These are phyloP conservation scores for Onygena corvina DNA, from an alignment of 2,329 filamentous ascomycete species.

Conservation along the genomic window DNA sequence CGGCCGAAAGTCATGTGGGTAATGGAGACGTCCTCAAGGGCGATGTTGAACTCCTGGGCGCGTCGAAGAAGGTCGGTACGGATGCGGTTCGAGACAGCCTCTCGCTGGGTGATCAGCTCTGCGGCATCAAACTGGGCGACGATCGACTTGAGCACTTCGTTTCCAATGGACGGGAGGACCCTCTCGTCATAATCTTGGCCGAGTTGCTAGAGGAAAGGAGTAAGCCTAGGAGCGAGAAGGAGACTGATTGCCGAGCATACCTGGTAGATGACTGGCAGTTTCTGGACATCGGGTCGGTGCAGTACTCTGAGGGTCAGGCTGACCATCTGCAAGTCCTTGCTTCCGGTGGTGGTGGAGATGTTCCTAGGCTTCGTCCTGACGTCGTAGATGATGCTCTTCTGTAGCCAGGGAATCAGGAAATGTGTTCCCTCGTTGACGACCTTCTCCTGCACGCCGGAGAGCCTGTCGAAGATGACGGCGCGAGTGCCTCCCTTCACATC, in stretches of 20 bases:
- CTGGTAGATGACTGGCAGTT: conserved; percentile 96
- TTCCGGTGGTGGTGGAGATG: conserved; percentile 92
- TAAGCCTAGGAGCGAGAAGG: not conserved
- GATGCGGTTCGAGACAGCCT: conserved; percentile 92
- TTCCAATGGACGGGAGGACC: conserved; percentile 95
- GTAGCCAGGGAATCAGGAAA: conserved; percentile 90
- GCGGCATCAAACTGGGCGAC: conserved; percentile 98
- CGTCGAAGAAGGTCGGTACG: conserved; percentile 82
- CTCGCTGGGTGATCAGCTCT: conserved; percentile 96
- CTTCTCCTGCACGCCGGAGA: conserved; percentile 81
- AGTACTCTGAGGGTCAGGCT: conserved; percentile 92
- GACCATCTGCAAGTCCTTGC: conserved; percentile 99
- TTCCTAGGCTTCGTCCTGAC: conserved; percentile 95
- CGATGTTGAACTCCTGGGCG: conserved; percentile 95
- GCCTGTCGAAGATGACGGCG: conserved; percentile 93
- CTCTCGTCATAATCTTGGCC: conserved; percentile 97
- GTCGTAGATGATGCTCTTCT: conserved; percentile 89
- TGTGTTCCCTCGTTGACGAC: conserved; percentile 95
- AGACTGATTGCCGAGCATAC: conserved; percentile 43
- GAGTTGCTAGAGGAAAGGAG: conserved; percentile 61
- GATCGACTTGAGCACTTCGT: conserved; percentile 97
- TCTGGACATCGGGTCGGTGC: conserved; percentile 85
- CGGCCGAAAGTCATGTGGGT: conserved; percentile 99
- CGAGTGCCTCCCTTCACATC: conserved; percentile 90
- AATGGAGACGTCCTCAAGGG: conserved; percentile 95